These are phyloP conservation scores for Groenewaldozyma auringiensis DNA, from an alignment of 1,139 yeast species.

Conservation along the genomic window DNA sequence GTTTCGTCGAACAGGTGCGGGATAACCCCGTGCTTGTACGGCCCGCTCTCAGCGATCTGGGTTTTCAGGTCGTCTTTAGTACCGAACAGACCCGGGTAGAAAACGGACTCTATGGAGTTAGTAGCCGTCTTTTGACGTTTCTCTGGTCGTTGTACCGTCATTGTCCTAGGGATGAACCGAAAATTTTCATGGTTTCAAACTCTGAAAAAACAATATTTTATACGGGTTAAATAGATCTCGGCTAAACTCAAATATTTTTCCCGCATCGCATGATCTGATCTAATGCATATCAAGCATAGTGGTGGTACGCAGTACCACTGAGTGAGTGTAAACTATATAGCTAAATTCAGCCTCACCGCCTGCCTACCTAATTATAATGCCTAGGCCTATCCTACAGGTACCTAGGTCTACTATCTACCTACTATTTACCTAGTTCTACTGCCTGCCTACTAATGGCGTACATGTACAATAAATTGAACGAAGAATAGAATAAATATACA, in stretches of 20 bases:
- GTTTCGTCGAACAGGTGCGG: constrained; percentile 65
- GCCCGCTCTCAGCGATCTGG: constrained; percentile 44
- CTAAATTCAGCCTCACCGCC: too few relatives aligned
- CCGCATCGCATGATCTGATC: too few relatives aligned
- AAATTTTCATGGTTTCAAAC: neutral
- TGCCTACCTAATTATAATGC: too few relatives aligned
- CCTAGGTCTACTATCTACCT: too few relatives aligned
- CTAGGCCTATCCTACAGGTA: too few relatives aligned
- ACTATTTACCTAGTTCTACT: too few relatives aligned
- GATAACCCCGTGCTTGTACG: constrained; percentile 88
- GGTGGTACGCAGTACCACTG: too few relatives aligned
- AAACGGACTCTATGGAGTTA: neutral
- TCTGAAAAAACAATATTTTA: neutral
- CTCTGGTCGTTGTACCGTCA: neutral
- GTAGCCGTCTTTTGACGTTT: neutral
- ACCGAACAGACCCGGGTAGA: constrained; percentile 8
- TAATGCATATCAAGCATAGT: too few relatives aligned
- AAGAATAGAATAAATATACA: neutral
- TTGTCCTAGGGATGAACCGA: neutral
- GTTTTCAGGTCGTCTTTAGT: constrained; percentile 15
- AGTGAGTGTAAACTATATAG: too few relatives aligned
- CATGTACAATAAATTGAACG: neutral
- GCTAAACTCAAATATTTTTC: too few relatives aligned
- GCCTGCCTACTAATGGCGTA: too few relatives aligned
- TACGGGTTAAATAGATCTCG: too few relatives aligned